Percentiles rank a stretch among this genome's conserved stretches.
Conservation (phyloP, 495 filamentous ascomycete species). For the Talaromyces ruber region DNA sequence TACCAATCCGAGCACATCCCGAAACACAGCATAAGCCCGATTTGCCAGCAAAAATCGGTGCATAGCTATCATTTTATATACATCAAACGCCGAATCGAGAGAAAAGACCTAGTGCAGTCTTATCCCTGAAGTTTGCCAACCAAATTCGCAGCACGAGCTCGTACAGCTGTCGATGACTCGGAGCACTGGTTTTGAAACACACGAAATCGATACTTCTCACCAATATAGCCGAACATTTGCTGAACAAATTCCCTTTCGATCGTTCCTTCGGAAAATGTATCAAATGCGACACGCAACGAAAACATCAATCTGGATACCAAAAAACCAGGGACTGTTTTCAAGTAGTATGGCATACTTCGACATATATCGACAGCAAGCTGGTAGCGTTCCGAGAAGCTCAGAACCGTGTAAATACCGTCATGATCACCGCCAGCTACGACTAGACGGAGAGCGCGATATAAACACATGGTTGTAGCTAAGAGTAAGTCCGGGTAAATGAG, state of each 20-base stretch:
- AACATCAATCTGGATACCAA: constrained; percentile 22
- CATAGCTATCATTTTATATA: not conserved
- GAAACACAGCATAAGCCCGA: not conserved
- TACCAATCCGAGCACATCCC: not conserved
- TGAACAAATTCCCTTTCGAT: constrained; percentile 15
- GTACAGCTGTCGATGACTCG: constrained; percentile 3
- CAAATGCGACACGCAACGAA: constrained; percentile 16
- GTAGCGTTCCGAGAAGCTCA: constrained; percentile 15
- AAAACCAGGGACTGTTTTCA: constrained; percentile 14
- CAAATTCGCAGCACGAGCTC: not conserved
- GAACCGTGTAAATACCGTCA: constrained; percentile 12
- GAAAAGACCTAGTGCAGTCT: not conserved
- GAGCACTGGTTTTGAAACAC: constrained; percentile 16
- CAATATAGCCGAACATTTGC: constrained; percentile 16
- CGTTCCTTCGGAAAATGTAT: constrained; percentile 17
- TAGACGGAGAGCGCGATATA: constrained; percentile 18
- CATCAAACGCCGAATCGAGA: not conserved
- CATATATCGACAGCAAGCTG: constrained; percentile 18
- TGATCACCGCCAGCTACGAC: constrained; percentile 12
- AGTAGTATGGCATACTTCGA: constrained; percentile 21
- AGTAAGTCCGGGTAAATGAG: constrained; percentile 16
- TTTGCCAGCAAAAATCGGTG: not conserved
- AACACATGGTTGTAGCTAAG: constrained; percentile 14
- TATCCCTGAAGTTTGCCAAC: not conserved
- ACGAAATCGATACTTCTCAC: constrained; percentile 13